Percentiles rank a stretch among this genome's conserved stretches.
These are phyloP conservation scores for Microstegium vimineum DNA, from an alignment of 176 grass and related monocot species.

Conservation along the genomic window DNA sequence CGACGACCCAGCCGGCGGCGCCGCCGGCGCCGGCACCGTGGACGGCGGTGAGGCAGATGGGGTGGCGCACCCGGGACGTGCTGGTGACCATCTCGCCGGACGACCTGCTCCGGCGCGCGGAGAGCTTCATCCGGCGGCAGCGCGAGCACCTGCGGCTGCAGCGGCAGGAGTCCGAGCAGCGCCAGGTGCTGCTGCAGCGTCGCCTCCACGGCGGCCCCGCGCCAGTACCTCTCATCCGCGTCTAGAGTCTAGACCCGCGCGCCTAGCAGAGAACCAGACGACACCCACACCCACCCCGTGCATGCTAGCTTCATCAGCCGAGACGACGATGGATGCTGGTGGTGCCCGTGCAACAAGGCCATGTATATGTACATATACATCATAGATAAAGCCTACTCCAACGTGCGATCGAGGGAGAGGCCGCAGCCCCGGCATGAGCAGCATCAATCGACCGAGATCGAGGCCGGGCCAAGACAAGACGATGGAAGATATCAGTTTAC, in stretches of 20 bases:
- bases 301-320: conserved; percentile 1
- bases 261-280: not conserved
- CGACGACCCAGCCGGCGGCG: not conserved
- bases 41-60: conserved; percentile 8
- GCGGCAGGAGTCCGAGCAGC: conserved; percentile 71
- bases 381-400: too few species aligned
- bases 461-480: too few species aligned
- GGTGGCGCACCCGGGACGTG: conserved; percentile 70
- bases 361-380: conserved; percentile 9
- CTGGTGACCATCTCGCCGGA: conserved; percentile 33
- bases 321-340: conserved; percentile 12
- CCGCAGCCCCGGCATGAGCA: too few species aligned
- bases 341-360: not conserved
- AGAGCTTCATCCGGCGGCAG: conserved; percentile 74
- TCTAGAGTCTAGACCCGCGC: conserved; percentile 15
- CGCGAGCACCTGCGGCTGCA: conserved; percentile 73
- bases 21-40: not conserved
- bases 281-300: not conserved
- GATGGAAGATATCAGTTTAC: too few species aligned
- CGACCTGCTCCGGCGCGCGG: conserved; percentile 60
- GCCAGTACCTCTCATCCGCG: not conserved
- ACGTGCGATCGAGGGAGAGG: too few species aligned
- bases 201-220: not conserved
- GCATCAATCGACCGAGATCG: too few species aligned
- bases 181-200: conserved; percentile 35